Percentiles rank a stretch among this genome's conserved stretches.
phyloP scores from a whole-genome alignment of 2,329 filamentous ascomycete genomes.

The Fusarium sp. region DNA sequence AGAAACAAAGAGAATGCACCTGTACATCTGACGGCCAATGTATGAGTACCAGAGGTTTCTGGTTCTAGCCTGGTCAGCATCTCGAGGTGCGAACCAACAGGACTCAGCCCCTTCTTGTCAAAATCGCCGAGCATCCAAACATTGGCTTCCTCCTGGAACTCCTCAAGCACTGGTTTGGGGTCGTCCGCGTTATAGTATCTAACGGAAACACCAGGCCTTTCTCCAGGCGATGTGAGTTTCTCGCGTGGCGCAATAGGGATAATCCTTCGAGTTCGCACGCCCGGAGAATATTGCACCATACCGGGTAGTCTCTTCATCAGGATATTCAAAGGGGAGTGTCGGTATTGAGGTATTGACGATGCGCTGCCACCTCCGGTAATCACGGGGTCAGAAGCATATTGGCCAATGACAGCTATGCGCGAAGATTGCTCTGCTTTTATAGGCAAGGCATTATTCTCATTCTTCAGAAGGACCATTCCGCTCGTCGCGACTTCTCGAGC shows the following conservation, averaged over 20 bases:
- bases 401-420: slow-evolving; percentile 23
- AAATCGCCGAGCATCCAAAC: slow-evolving; percentile 23
- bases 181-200: slow-evolving; percentile 17
- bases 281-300: slow-evolving; percentile 7
- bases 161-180: neutral
- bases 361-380: slow-evolving; percentile 34
- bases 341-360: slow-evolving; percentile 29
- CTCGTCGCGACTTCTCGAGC: slow-evolving; percentile 14
- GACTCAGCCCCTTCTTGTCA: slow-evolving; percentile 2
- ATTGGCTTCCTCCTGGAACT: slow-evolving; percentile 4
- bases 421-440: neutral
- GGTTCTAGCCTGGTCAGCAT: slow-evolving; percentile 11
- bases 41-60: slow-evolving; percentile 23
- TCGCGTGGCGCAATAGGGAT: slow-evolving; percentile 14
- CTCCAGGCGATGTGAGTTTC: neutral
- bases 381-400: slow-evolving; percentile 17
- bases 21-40: slow-evolving; percentile 21
- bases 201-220: slow-evolving; percentile 8
- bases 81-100: slow-evolving; percentile 14
- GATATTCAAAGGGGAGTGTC: slow-evolving; percentile 14
- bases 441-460: slow-evolving; percentile 8
- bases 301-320: slow-evolving; percentile 4
- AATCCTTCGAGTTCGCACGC: slow-evolving; percentile 24
- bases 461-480: slow-evolving; percentile 34
- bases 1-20: slow-evolving; percentile 14